Percentiles rank a stretch among this genome's conserved stretches.
Evolutionary conservation across 2,329 filamentous ascomycete species (phyloP).

Genomic region (Dactylellina parvicollis): DNA sequence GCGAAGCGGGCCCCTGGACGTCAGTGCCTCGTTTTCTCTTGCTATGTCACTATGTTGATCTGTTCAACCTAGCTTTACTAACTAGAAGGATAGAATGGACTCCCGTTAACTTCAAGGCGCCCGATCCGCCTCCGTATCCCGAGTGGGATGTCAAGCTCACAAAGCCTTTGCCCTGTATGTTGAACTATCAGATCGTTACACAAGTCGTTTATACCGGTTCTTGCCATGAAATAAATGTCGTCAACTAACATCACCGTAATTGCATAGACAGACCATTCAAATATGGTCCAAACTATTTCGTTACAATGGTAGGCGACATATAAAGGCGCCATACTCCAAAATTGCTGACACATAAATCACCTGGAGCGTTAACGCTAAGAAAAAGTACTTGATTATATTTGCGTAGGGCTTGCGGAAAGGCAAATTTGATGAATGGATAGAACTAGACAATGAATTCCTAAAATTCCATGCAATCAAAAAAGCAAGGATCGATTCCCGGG

Average conservation of each 20-base stretch:
- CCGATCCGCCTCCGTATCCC: conserved; percentile 71
- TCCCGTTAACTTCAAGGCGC: conserved; percentile 69
- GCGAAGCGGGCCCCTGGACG: conserved; percentile 19
- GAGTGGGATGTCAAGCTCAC: conserved; percentile 75
- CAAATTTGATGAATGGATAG: conserved; percentile 80
- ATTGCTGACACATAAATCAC: no score
- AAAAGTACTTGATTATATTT: neutral
- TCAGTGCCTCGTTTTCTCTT: neutral
- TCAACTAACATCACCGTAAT: neutral
- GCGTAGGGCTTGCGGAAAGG: conserved; percentile 70
- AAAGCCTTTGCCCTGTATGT: conserved; percentile 72
- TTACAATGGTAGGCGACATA: conserved; percentile 36
- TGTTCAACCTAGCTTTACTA: neutral
- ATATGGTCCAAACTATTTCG: conserved; percentile 70
- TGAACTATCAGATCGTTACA: neutral
- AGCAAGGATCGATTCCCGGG: conserved; percentile 73
- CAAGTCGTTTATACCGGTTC: no score
- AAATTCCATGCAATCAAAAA: conserved; percentile 78
- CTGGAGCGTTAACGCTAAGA: no score
- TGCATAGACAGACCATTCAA: conserved; percentile 73
- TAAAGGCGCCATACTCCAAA: neutral
- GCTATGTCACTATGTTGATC: neutral
- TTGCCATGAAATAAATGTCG: no score
- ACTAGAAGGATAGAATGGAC: conserved; percentile 64
- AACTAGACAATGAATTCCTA: conserved; percentile 81